phyloP scores from a whole-genome alignment of 2,329 filamentous ascomycete species.

The Ceratocystis ficicola region DNA sequence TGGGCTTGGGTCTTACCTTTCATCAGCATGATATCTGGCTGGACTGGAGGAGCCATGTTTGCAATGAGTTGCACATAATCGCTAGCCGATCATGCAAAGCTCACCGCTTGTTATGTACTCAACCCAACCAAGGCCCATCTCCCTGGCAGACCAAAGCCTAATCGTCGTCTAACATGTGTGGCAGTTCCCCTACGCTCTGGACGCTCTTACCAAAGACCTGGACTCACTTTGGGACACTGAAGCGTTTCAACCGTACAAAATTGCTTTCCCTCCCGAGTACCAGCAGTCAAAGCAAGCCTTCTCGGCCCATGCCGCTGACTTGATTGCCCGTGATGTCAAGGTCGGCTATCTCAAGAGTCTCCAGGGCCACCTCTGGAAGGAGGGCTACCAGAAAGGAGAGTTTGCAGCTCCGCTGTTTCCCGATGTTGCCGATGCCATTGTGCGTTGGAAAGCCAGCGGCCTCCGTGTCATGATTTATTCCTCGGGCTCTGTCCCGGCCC shows the following conservation, averaged over 20 bases:
- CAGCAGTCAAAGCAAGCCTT: conserved; percentile 47
- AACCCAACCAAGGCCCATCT: not conserved
- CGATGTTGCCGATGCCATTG: conserved; percentile 56
- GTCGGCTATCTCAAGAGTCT: conserved; percentile 64
- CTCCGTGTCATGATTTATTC: conserved; percentile 64
- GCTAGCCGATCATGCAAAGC: not conserved
- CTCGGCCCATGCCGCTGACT: conserved; percentile 54
- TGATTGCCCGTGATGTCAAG: conserved; percentile 63
- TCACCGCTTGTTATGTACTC: not conserved
- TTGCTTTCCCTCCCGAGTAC: conserved; percentile 57
- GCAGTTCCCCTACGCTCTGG: conserved; percentile 67
- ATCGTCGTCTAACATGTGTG: not conserved
- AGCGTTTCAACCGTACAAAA: conserved; percentile 53
- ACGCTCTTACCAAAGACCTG: conserved; percentile 52
- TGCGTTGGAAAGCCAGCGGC: conserved; percentile 44
- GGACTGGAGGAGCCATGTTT: not conserved
- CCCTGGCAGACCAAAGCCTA: not conserved
- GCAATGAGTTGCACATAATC: not conserved
- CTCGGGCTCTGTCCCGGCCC: conserved; percentile 66
- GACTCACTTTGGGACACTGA: conserved; percentile 53
- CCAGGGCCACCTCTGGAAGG: conserved; percentile 67
- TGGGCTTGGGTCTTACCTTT: not conserved
- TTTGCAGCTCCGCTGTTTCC: conserved; percentile 61
- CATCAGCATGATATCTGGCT: not conserved
- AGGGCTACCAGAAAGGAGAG: conserved; percentile 57